phyloP scores from a whole-genome alignment of 345 rosid species.

The Litchi chinensis region DNA sequence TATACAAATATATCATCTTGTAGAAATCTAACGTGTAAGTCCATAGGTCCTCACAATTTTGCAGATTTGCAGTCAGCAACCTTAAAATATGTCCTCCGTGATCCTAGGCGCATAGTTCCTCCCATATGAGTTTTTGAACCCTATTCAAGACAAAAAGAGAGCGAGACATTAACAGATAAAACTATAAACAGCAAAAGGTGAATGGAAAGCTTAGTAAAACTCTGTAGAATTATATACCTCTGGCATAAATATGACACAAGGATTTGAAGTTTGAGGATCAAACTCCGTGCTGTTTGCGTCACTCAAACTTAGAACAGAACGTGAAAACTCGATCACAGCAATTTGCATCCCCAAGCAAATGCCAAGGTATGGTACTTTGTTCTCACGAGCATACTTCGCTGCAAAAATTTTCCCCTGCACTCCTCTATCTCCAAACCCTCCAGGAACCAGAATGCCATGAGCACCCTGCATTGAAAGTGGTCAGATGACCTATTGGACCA shows the following conservation, averaged over 20 bases:
- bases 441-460: conserved; percentile 79
- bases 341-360: conserved; percentile 89
- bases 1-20: not conserved
- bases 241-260: conserved; percentile 84
- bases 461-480: conserved; percentile 51
- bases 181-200: conserved; percentile 3
- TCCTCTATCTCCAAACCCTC: conserved; percentile 92
- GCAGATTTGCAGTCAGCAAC: conserved; percentile 72
- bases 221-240: conserved; percentile 43
- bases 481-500: conserved; percentile 4
- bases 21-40: not conserved
- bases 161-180: not conserved
- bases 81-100: conserved; percentile 73
- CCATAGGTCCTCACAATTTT: conserved; percentile 50
- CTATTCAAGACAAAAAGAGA: conserved; percentile 27
- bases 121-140: conserved; percentile 92
- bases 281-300: conserved; percentile 82
- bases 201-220: not conserved
- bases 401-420: conserved; percentile 88
- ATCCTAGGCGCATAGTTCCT: conserved; percentile 83
- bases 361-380: conserved; percentile 71
- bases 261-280: conserved; percentile 67
- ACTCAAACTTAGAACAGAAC: conserved; percentile 62
- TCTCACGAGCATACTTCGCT: conserved; percentile 75
- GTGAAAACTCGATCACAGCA: conserved; percentile 83